These are phyloP conservation scores for Fusarium citri DNA, from an alignment of 2,329 filamentous ascomycete species.

Conservation along the genomic window DNA sequence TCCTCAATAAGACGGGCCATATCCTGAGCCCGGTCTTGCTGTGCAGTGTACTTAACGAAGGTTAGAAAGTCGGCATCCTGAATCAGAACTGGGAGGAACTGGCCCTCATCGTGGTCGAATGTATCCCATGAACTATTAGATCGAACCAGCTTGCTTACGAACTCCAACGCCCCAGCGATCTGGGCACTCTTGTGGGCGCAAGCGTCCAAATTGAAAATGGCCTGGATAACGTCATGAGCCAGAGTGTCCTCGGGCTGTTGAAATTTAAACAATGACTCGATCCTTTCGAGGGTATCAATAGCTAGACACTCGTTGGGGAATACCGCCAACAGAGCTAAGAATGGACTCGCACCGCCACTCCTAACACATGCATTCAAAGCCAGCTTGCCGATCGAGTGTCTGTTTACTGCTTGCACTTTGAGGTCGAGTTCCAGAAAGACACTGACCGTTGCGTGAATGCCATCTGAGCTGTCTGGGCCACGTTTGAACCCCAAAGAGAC, in stretches of 20 bases:
- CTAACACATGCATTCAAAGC: neutral
- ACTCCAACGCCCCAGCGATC: accelerated
- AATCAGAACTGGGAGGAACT: neutral
- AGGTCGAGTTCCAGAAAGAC: neutral
- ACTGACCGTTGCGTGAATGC: neutral
- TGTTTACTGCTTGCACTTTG: accelerated
- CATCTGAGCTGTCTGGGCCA: neutral
- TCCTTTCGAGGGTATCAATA: neutral
- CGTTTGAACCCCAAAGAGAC: neutral
- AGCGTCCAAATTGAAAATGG: neutral
- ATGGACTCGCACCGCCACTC: accelerated
- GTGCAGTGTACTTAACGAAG: neutral
- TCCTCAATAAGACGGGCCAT: neutral
- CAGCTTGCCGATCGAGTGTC: neutral
- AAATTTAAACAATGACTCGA: neutral
- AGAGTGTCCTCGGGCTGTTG: neutral
- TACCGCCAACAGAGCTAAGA: neutral
- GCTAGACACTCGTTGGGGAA: neutral
- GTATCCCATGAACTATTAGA: neutral
- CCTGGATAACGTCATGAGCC: neutral
- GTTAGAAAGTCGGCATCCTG: neutral
- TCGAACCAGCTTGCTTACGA: neutral
- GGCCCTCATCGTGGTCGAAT: neutral
- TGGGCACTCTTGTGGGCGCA: neutral
- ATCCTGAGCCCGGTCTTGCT: neutral